Conservation (phyloP, 2,329 filamentous ascomycete genomes). For the Paracoccidioides brasiliensis region DNA sequence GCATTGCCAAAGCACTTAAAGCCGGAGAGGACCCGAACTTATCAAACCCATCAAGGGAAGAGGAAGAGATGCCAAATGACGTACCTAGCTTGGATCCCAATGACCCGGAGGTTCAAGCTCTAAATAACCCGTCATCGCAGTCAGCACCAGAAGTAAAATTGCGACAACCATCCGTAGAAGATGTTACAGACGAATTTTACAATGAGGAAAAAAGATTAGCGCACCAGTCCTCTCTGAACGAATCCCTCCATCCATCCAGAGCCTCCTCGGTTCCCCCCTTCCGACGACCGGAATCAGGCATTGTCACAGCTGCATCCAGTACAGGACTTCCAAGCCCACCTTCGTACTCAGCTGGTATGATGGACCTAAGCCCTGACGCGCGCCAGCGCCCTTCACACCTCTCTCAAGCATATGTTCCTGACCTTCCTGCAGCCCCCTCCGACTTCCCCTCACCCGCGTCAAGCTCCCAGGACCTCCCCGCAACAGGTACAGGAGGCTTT, state of each 20-base stretch:
- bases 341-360: conserved; percentile 8
- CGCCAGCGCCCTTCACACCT: conserved; percentile 19
- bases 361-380: conserved; percentile 9
- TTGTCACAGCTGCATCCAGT: conserved; percentile 13
- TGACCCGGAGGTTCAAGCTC: conserved; percentile 50
- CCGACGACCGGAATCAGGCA: conserved; percentile 5
- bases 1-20: conserved; percentile 82
- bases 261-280: conserved; percentile 27
- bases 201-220: conserved; percentile 33
- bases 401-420: conserved; percentile 16
- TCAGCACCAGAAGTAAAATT: conserved; percentile 28
- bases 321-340: conserved; percentile 10
- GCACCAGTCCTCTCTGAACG: conserved; percentile 36
- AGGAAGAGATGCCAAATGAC: conserved; percentile 40
- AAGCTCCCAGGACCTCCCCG: conserved; percentile 6
- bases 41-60: conserved; percentile 53
- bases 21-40: conserved; percentile 85
- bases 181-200: conserved; percentile 45
- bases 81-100: conserved; percentile 44
- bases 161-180: conserved; percentile 45
- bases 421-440: conserved; percentile 28
- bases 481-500: conserved; percentile 10
- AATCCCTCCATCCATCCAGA: conserved; percentile 39
- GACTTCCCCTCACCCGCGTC: conserved; percentile 20
- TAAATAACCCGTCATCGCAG: conserved; percentile 32